These are phyloP conservation scores for Aspergillus coremiiformis DNA, from an alignment of 495 filamentous ascomycete species.

Conservation along the genomic window DNA sequence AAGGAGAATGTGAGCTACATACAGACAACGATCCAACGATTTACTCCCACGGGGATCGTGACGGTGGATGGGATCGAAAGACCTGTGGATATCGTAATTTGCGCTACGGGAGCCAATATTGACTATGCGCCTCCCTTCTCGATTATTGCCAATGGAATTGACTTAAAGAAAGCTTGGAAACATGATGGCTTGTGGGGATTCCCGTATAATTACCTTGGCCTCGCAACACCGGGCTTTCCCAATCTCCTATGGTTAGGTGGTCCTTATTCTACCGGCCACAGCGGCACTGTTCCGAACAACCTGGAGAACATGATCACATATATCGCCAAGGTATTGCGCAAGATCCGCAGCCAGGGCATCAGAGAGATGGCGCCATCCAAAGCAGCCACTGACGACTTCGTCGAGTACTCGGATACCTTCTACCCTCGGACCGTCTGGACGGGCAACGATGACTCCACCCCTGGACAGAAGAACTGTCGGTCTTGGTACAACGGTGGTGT, in stretches of 20 bases:
- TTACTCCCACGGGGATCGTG: slow-evolving; percentile 51
- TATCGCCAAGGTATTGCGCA: slow-evolving; percentile 57
- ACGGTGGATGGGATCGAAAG: slow-evolving; percentile 44
- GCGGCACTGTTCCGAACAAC: slow-evolving; percentile 45
- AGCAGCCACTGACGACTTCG: slow-evolving; percentile 54
- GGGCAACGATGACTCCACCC: slow-evolving; percentile 20
- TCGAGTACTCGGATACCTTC: slow-evolving; percentile 54
- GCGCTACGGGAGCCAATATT: slow-evolving; percentile 60
- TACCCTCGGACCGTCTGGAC: slow-evolving; percentile 55
- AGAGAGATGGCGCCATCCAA: slow-evolving; percentile 47
- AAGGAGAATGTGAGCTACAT: slow-evolving; percentile 58
- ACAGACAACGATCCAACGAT: slow-evolving; percentile 45
- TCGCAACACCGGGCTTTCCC: slow-evolving; percentile 56
- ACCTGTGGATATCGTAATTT: slow-evolving; percentile 55
- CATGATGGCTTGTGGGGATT: slow-evolving; percentile 48
- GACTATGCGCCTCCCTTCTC: slow-evolving; percentile 54
- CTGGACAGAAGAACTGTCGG: slow-evolving; percentile 47
- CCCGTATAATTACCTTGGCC: slow-evolving; percentile 58
- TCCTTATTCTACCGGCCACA: slow-evolving; percentile 42
- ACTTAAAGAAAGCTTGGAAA: slow-evolving; percentile 45
- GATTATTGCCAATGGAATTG: slow-evolving; percentile 43
- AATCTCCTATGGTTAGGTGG: slow-evolving; percentile 53
- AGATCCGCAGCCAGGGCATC: slow-evolving; percentile 56
- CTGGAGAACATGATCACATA: slow-evolving; percentile 53
- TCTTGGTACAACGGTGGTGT: slow-evolving; percentile 63